Conservation (phyloP, 1,284 basidiomycete species). For the Heterobasidion parviporum region DNA sequence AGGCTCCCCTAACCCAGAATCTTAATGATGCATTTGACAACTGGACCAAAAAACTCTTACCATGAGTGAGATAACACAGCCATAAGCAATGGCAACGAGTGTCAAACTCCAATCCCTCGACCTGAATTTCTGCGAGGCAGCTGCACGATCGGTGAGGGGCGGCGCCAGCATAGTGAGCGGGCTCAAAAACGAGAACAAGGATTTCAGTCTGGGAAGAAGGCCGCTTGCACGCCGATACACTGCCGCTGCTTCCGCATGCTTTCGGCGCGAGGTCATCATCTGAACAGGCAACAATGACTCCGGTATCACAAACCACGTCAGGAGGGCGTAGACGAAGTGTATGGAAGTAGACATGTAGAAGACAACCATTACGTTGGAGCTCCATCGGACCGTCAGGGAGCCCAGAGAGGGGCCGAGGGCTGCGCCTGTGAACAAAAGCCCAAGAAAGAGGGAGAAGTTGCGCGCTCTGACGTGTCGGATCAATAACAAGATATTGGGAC, state of each 20-base stretch:
- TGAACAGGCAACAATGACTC: constrained; percentile 56
- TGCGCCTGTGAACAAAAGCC: constrained; percentile 60
- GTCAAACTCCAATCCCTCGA: constrained; percentile 61
- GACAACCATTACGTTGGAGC: constrained; percentile 52
- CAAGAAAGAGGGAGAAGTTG: constrained; percentile 53
- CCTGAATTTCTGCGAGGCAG: constrained; percentile 30
- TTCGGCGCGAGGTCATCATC: constrained; percentile 23
- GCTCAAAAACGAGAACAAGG: constrained; percentile 47
- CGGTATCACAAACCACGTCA: constrained; percentile 58
- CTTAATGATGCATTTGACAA: neutral
- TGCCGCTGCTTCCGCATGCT: constrained; percentile 24
- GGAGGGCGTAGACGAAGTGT: constrained; percentile 42
- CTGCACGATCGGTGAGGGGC: constrained; percentile 20
- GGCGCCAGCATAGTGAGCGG: constrained; percentile 66
- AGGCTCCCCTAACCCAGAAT: constrained; percentile 44
- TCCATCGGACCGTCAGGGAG: constrained; percentile 52
- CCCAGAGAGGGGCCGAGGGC: constrained; percentile 71
- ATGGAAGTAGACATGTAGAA: constrained; percentile 56
- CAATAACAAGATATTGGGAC: neutral
- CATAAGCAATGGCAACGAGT: constrained; percentile 48
- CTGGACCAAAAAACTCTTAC: constrained; percentile 28
- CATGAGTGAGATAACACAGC: constrained; percentile 41
- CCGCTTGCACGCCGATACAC: constrained; percentile 12
- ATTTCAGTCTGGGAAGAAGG: constrained; percentile 20
- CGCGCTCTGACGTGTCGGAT: constrained; percentile 31